Evolutionary conservation across 495 filamentous ascomycete species (phyloP).

Genomic region (Cercophora newfieldiana): DNA sequence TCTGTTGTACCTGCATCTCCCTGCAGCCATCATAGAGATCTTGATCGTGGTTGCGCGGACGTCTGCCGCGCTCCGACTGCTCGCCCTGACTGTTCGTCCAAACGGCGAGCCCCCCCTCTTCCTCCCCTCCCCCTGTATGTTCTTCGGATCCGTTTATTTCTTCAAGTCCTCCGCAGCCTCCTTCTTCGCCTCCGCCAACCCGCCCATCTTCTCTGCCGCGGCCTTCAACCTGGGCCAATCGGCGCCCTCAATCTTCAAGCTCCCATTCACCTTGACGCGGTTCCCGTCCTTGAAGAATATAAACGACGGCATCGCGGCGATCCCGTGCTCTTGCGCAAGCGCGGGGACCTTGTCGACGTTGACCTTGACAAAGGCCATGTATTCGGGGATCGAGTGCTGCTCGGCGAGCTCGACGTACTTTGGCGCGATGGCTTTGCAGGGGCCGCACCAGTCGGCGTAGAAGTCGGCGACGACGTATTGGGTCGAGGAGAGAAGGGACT

Average conservation of each 20-base stretch:
- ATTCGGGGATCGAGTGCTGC: slow-evolving; percentile 45
- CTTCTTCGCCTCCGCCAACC: slow-evolving; percentile 32
- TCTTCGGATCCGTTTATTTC: not conserved
- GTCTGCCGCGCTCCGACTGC: too few species aligned
- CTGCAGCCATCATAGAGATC: too few species aligned
- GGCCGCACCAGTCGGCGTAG: slow-evolving; percentile 67
- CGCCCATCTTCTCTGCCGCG: slow-evolving; percentile 32
- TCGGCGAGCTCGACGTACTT: slow-evolving; percentile 54
- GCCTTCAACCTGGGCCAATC: slow-evolving; percentile 23
- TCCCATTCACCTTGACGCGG: slow-evolving; percentile 67
- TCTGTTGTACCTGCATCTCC: too few species aligned
- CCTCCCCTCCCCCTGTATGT: not conserved
- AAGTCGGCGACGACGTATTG: slow-evolving; percentile 53
- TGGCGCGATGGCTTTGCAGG: slow-evolving; percentile 67
- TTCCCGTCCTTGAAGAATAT: slow-evolving; percentile 79
- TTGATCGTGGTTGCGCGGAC: too few species aligned
- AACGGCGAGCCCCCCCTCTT: too few species aligned
- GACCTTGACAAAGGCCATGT: slow-evolving; percentile 60
- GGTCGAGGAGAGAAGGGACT: slow-evolving; percentile 40
- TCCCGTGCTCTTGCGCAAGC: slow-evolving; percentile 48
- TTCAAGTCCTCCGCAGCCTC: slow-evolving; percentile 24
- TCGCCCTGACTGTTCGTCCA: too few species aligned
- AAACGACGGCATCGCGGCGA: slow-evolving; percentile 79
- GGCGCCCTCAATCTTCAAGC: slow-evolving; percentile 32
- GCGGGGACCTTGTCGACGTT: slow-evolving; percentile 57